Conservation (phyloP, 441 rosid species). For the Biscutella auriculata region DNA sequence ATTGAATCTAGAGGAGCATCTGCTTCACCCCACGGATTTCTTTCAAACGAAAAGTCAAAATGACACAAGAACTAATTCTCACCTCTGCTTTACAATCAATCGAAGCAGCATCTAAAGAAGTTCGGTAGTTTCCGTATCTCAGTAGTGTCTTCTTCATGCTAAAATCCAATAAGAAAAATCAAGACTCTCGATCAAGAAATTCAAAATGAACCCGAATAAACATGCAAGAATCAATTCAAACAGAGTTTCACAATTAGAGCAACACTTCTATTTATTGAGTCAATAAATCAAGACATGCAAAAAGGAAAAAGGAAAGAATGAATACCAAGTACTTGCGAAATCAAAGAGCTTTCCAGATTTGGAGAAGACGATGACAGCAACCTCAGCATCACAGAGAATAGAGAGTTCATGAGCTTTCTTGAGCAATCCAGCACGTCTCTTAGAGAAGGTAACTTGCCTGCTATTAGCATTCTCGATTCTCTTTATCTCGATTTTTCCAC, state of each 20-base stretch:
- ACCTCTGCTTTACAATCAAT: slow-evolving; percentile 53
- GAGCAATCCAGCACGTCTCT: slow-evolving; percentile 82
- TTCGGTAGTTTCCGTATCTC: slow-evolving; percentile 53
- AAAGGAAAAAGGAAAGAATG: no score
- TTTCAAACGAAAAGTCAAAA: no score
- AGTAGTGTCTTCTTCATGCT: slow-evolving; percentile 79
- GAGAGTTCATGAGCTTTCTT: slow-evolving; percentile 90
- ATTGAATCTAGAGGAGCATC: no score
- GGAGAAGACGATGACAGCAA: slow-evolving; percentile 87
- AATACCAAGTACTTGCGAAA: slow-evolving; percentile 78
- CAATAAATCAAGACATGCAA: slow-evolving; percentile 29
- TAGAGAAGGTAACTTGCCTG: slow-evolving; percentile 95
- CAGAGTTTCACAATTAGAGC: not conserved
- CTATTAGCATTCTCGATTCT: slow-evolving; percentile 87
- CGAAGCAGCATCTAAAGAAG: slow-evolving; percentile 44
- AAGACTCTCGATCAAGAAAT: not conserved
- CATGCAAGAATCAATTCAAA: slow-evolving; percentile 21
- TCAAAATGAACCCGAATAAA: slow-evolving; percentile 13
- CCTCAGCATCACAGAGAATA: slow-evolving; percentile 87
- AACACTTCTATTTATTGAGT: no score
- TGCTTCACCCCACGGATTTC: no score
- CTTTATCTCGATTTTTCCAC: slow-evolving; percentile 92
- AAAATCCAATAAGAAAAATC: slow-evolving; percentile 7
- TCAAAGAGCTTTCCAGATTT: slow-evolving; percentile 88
- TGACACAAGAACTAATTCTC: not conserved